phyloP scores from a whole-genome alignment of 139 green algal species.

The Microglena sp. region DNA sequence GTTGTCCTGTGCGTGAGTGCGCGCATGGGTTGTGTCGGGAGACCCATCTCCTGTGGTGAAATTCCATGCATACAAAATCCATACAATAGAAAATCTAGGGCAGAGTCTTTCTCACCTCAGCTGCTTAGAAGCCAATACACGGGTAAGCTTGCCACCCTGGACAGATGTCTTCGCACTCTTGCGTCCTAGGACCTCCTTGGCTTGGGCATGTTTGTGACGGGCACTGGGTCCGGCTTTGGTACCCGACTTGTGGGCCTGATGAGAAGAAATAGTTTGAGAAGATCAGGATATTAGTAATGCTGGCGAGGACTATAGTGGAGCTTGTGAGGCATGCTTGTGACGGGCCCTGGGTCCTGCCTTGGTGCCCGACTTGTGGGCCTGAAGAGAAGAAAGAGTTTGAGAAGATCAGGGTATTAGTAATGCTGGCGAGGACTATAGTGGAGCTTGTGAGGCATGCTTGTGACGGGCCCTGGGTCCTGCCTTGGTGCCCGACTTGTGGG shows the following conservation, averaged over 20 bases:
- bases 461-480: slow-evolving; percentile 62
- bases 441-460: slow-evolving; percentile 59
- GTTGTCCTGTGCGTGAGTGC: too few species aligned
- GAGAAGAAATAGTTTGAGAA: too few species aligned
- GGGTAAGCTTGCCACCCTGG: slow-evolving; percentile 38
- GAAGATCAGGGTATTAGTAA: too few species aligned
- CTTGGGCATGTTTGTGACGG: slow-evolving; percentile 51
- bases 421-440: too few species aligned
- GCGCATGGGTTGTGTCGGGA: too few species aligned
- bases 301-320: too few species aligned
- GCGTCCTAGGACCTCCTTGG: slow-evolving; percentile 26
- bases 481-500: slow-evolving; percentile 64
- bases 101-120: slow-evolving; percentile 6
- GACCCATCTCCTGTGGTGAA: too few species aligned
- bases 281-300: too few species aligned
- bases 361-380: slow-evolving; percentile 72
- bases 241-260: slow-evolving; percentile 74
- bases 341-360: slow-evolving; percentile 59
- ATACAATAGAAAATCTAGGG: too few species aligned
- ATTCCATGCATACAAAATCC: too few species aligned
- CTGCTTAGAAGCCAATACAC: slow-evolving; percentile 50
- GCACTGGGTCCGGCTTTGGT: slow-evolving; percentile 57
- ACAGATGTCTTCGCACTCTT: slow-evolving; percentile 12
- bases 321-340: slow-evolving; percentile 58
- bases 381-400: too few species aligned